phyloP scores from a whole-genome alignment of 1,284 basidiomycete genomes.

The Grifola frondosa region DNA sequence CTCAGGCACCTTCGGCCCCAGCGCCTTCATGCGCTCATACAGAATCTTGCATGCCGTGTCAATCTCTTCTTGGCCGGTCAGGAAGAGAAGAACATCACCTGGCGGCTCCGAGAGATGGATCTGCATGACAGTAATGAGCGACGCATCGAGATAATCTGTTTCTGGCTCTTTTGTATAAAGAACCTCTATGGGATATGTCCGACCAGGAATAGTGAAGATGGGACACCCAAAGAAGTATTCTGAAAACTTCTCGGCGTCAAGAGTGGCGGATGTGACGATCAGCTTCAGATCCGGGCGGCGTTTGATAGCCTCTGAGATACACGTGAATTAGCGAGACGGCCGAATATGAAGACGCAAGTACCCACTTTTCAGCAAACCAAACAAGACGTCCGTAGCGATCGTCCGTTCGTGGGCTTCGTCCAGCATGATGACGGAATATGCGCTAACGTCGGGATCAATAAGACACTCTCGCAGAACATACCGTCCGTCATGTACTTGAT shows the following conservation, averaged over 20 bases:
- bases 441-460: constrained; percentile 80
- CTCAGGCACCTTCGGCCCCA: constrained; percentile 80
- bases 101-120: constrained; percentile 90
- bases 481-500: constrained; percentile 74
- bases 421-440: constrained; percentile 91
- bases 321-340: not conserved
- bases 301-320: too few species aligned
- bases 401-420: constrained; percentile 96
- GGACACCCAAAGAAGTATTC: constrained; percentile 83
- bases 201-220: constrained; percentile 87
- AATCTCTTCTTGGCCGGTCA: constrained; percentile 95
- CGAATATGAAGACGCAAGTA: constrained; percentile 1
- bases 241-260: constrained; percentile 91
- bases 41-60: constrained; percentile 92
- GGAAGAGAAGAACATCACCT: constrained; percentile 87
- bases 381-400: constrained; percentile 90
- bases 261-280: constrained; percentile 92
- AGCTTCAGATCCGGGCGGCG: constrained; percentile 85
- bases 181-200: constrained; percentile 87
- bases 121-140: constrained; percentile 89
- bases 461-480: constrained; percentile 87
- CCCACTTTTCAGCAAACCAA: constrained; percentile 76
- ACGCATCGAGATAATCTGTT: constrained; percentile 89
- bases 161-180: constrained; percentile 92
- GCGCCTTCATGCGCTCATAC: constrained; percentile 83